phyloP scores from a whole-genome alignment of 2,329 filamentous ascomycete genomes.

The Fusarium agapanthi region DNA sequence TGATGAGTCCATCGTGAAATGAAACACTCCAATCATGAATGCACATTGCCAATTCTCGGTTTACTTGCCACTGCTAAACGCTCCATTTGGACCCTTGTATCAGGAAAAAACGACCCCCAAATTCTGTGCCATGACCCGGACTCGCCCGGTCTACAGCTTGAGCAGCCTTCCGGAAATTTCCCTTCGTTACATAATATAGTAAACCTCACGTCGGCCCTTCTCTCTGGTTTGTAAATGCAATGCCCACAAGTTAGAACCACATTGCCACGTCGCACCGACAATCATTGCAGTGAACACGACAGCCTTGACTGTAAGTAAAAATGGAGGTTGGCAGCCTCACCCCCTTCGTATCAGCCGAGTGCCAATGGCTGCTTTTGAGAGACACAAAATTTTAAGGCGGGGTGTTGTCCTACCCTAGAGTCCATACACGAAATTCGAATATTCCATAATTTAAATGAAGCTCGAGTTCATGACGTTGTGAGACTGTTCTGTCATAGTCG shows the following conservation, averaged over 20 bases:
- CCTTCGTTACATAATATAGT: constrained; percentile 37
- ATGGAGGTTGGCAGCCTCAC: not conserved
- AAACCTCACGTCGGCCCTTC: constrained; percentile 49
- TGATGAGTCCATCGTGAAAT: not conserved
- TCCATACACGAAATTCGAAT: not conserved
- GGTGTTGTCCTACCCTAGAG: not conserved
- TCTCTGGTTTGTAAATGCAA: constrained; percentile 49
- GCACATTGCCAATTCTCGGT: not conserved
- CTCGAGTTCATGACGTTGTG: no score
- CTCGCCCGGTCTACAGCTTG: constrained; percentile 7
- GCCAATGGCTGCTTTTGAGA: not conserved
- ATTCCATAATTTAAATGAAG: not conserved
- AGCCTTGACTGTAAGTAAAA: not conserved
- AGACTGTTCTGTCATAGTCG: not conserved
- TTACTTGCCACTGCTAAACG: not conserved
- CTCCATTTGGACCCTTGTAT: constrained; percentile 25
- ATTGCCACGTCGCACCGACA: constrained; percentile 44
- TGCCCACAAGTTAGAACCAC: constrained; percentile 59
- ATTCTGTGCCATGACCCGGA: constrained; percentile 8
- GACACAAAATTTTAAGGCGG: not conserved
- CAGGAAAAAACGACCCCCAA: not conserved
- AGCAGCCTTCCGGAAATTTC: constrained; percentile 15
- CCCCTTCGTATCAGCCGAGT: no score
- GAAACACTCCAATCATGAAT: constrained; percentile 24
- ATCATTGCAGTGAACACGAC: constrained; percentile 31